Evolutionary conservation across 768 basidiomycete genomes (phyloP), one percentile per base, ranked within the genome.

Genomic region (Hygrophorus pudorinus): DNA sequence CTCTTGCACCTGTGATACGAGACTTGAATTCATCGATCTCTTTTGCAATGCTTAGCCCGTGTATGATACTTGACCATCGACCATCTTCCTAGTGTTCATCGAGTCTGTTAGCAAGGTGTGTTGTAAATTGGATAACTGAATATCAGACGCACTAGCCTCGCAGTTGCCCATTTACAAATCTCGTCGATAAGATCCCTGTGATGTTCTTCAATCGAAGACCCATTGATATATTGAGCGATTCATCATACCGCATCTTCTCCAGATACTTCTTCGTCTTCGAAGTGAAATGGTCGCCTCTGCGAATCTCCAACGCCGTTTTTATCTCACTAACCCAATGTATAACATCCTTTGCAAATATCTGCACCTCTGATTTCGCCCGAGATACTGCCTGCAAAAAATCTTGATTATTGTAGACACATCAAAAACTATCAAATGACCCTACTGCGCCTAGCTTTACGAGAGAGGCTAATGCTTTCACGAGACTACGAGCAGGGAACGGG

Each of bases 261-360:
- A 56, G 48, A 38, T 53, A 48, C 13, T 42, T 41, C 45, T 50
- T 49, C 8, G 54, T 51, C 21, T 29, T 34, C 38, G 34, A 35
- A 10, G 49, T 47, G 27, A 56, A 53, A 11, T 38, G 44, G 0
- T 46, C 46, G 17, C 41, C 17, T 2, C 12, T 18, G 12, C 36
- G 20, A 9, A 31, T 29, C 17, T 11, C 31, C 31, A 53, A 53
- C 4, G 46, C 45, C 9, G 30, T 20, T 24, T 44, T 44, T 12
- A 56, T 30, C 7, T 48, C 21, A 4, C 38, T 31, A 5, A 56
- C 52, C 52, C 54, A 56, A 3, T 13, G 12, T 11, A 56, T 12
- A 31, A 56, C 46, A 4, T 44, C 18, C 2, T 43, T 35, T n/a
- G 45, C 32, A 38, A 55, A 55, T n/a, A 42, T 28, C 5, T 36